Base-by-base conservation (phyloP, 192 early-diverging fungal genomes). In the Diversispora eburnea region DNA sequence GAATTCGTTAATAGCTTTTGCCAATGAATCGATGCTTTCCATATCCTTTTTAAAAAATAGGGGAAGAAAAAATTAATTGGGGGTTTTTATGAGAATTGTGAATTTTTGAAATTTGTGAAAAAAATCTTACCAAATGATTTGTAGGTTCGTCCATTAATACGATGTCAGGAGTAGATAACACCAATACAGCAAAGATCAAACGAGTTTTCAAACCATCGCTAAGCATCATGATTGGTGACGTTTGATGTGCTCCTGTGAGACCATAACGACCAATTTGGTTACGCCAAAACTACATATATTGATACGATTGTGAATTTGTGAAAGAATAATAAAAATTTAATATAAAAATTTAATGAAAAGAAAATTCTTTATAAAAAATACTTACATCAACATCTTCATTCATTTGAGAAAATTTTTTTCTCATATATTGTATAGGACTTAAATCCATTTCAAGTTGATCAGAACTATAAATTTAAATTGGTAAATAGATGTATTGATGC, bases 121-220 rank as follows among this genome's bases (percentile, higher is more conserved):
- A 86, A 60, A 90, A 84, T 56, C 52, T 17, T 71, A 71, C 69
- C 81, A 99, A 91, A 70, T 95, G 93, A 83, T 99, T 99, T 74
- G 97, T 98, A 72, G 97, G 97, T 90, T 99, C 98, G 75, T 99
- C 98, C 77, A 99, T 90, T 74, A 99, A 84, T 74, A 99, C 82
- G 74, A 99, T 92, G 83, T 96, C 94, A 69, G 98, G 97, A 71
- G 86, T 84, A 65, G 88, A 83, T 59, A 98, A 83, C 5, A 95
- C 91, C 15, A 99, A 84, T 73, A 95, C 92, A 51, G 94, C 95
- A 84, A 99, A 99, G 15, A 98, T 95, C 70, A 99, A 89, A 55
- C 97, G 92, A 74, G 94, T 90, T 77, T 93, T 92, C 75, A 97
- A 92, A 74, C 97, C 97, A 79, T 99, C 96, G 25, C 94, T 96